A percentile compares a stretch with the other conserved stretches of the same genome.
These are phyloP conservation scores for Umbelopsis sp. DNA, from an alignment of 371 early-diverging fungal genomes.

Conservation along the genomic window DNA sequence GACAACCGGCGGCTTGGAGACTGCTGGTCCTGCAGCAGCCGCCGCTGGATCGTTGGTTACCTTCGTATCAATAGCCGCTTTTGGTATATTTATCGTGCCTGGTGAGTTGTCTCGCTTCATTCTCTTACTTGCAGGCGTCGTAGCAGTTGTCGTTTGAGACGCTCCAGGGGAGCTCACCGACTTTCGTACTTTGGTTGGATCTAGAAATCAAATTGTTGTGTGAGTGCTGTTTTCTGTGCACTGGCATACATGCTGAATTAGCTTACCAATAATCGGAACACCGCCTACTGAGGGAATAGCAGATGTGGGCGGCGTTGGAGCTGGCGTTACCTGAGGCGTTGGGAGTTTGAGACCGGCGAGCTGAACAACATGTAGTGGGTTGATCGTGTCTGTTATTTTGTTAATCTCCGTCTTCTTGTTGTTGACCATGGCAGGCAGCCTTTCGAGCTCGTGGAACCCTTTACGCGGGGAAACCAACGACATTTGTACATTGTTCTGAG, in stretches of 20 bases:
- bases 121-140: constrained; percentile 16
- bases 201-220: not conserved
- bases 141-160: not conserved
- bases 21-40: constrained; percentile 35
- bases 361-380: constrained; percentile 49
- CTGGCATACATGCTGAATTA: not conserved
- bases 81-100: constrained; percentile 21
- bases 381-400: constrained; percentile 42
- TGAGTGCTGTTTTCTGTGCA: too few relatives aligned
- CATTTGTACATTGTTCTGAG: constrained; percentile 46
- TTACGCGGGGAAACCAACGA: constrained; percentile 50
- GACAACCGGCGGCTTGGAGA: constrained; percentile 27
- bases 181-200: constrained; percentile 6
- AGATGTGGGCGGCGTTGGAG: constrained; percentile 11
- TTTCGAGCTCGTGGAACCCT: constrained; percentile 39
- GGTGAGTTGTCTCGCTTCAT: constrained; percentile 22
- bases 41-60: not conserved
- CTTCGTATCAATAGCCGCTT: constrained; percentile 5
- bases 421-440: constrained; percentile 45
- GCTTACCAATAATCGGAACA: constrained; percentile 2
- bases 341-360: constrained; percentile 62
- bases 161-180: constrained; percentile 11
- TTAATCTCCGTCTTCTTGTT: constrained; percentile 42
- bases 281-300: not conserved
- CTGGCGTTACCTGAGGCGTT: constrained; percentile 21